These are phyloP conservation scores for Amphirosellinia nigrospora DNA, from an alignment of 495 filamentous ascomycete species.

Conservation along the genomic window DNA sequence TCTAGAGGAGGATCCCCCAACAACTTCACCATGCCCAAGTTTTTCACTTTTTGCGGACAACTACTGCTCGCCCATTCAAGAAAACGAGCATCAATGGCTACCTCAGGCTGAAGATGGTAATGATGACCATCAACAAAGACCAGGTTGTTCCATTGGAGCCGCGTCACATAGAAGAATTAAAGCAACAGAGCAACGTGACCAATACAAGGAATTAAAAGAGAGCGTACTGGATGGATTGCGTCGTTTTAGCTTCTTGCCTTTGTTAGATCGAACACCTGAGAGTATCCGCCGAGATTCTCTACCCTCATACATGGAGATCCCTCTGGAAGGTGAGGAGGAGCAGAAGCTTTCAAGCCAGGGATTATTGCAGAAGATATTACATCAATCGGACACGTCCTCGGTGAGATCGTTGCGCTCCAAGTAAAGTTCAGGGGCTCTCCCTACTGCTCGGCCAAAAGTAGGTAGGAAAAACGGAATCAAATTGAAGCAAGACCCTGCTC, in stretches of 20 bases:
- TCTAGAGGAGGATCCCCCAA: constrained; percentile 16
- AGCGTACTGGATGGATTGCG: constrained; percentile 1
- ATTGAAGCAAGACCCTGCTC: not conserved
- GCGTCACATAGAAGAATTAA: constrained; percentile 18
- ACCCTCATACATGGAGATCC: not conserved
- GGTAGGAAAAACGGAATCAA: not conserved
- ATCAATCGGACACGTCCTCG: not conserved
- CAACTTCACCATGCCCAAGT: not conserved
- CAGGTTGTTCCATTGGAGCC: constrained; percentile 9
- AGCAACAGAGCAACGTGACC: not conserved
- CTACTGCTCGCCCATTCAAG: not conserved
- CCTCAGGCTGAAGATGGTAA: not conserved
- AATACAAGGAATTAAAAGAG: not conserved
- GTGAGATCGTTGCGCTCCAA: not conserved
- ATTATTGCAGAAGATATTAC: constrained; percentile 18
- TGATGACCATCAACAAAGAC: not conserved
- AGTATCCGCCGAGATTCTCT: not conserved
- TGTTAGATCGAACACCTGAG: constrained; percentile 14
- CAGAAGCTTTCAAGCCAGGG: constrained; percentile 9
- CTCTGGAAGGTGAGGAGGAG: not conserved
- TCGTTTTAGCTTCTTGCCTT: constrained; percentile 19
- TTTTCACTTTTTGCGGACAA: not conserved
- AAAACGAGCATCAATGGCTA: not conserved
- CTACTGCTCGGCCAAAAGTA: not conserved
- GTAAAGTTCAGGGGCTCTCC: not conserved